Conservation (phyloP, 2,329 filamentous ascomycete species). For the Ascochyta lentis region DNA sequence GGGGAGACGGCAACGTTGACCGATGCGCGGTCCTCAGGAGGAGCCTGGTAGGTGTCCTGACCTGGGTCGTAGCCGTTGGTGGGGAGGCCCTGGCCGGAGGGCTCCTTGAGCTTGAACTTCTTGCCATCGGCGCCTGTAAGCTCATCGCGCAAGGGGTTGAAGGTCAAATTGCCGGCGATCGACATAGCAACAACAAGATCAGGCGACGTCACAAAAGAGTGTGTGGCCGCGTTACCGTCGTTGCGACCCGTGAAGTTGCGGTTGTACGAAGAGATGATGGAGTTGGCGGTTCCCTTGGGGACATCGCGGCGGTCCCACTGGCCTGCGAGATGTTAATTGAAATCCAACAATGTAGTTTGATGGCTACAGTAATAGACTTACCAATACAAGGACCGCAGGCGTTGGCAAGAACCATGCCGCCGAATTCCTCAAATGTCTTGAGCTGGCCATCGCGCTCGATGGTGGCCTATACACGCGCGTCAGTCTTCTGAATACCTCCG, state of each 20-base stretch:
- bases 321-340: conserved; percentile 20
- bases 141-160: conserved; percentile 93
- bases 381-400: conserved; percentile 72
- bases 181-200: conserved; percentile 88
- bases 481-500: conserved; percentile 4
- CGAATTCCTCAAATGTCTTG: conserved; percentile 94
- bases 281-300: conserved; percentile 94
- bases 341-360: conserved; percentile 4
- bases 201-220: conserved; percentile 90
- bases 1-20: conserved; percentile 86
- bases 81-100: conserved; percentile 83
- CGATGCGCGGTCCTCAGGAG: conserved; percentile 75
- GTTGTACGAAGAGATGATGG: conserved; percentile 99
- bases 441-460: conserved; percentile 88
- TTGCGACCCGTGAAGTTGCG: conserved; percentile 99
- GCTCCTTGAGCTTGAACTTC: conserved; percentile 85
- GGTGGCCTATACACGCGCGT: conserved; percentile 60
- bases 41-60: conserved; percentile 93
- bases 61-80: conserved; percentile 85
- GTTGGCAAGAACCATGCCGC: conserved; percentile 92
- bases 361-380: neutral
- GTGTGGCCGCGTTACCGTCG: conserved; percentile 92
- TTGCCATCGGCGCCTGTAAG: conserved; percentile 96
- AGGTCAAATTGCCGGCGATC: conserved; percentile 82
- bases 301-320: conserved; percentile 96